These are phyloP conservation scores for Triticum timopheevii DNA, from an alignment of 176 grass and related monocot genomes.

Conservation along the genomic window DNA sequence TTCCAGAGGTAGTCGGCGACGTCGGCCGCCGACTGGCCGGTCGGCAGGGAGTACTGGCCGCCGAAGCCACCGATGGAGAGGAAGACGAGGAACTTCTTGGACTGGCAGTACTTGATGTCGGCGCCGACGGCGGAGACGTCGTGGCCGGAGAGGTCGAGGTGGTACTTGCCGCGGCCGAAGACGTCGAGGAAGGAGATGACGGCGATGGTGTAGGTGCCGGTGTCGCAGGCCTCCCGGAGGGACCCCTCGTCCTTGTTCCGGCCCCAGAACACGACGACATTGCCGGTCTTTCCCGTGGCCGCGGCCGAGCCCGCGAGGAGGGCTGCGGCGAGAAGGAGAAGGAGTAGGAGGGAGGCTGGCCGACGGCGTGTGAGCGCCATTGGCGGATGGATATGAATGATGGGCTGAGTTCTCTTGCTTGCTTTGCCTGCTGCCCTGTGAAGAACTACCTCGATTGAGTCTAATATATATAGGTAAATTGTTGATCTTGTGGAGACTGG, in stretches of 20 bases:
- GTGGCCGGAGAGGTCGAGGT: constrained; percentile 18
- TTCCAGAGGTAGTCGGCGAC: constrained; percentile 2
- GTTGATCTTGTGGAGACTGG: too few species aligned
- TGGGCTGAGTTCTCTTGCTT: too few species aligned
- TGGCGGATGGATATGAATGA: not conserved
- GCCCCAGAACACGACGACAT: not conserved
- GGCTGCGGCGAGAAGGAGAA: not conserved
- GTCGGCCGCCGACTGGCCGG: not conserved
- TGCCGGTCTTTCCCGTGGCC: not conserved
- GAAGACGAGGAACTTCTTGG: not conserved
- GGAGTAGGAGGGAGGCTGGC: not conserved
- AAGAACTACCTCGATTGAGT: too few species aligned
- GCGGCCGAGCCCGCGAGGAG: not conserved
- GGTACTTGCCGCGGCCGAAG: not conserved
- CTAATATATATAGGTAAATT: too few species aligned
- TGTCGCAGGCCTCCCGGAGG: not conserved
- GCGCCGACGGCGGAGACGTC: not conserved
- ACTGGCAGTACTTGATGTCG: constrained; percentile 10
- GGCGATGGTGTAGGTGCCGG: not conserved
- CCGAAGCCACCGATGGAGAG: constrained; percentile 19
- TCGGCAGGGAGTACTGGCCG: not conserved
- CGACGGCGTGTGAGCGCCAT: not conserved
- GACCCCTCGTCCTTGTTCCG: constrained; percentile 5
- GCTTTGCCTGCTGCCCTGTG: too few species aligned
- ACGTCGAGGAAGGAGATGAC: constrained; percentile 6